phyloP scores from a whole-genome alignment of 345 rosid genomes.

The Kandelia obovata region DNA sequence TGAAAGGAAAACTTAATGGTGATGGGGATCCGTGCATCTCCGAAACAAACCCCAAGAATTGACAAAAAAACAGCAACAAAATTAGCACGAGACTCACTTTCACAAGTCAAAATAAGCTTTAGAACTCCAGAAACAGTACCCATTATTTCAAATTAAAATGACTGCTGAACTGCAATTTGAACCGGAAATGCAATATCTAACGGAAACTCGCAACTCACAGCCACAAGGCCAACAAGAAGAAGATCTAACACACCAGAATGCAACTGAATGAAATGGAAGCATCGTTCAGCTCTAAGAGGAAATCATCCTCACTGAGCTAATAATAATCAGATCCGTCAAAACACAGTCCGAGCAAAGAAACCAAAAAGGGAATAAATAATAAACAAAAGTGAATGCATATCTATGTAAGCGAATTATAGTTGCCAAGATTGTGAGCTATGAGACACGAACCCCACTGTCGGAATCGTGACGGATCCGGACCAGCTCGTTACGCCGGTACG shows the following conservation, averaged over 20 bases:
- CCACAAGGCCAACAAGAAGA: neutral
- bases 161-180: neutral
- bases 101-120: neutral
- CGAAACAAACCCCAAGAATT: neutral
- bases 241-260: conserved; percentile 16
- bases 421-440: conserved; percentile 1
- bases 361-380: neutral
- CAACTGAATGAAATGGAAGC: conserved; percentile 1
- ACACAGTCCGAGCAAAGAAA: neutral
- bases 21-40: neutral
- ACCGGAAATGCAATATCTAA: neutral
- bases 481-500: conserved; percentile 93
- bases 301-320: conserved; percentile 16
- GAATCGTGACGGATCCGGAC: conserved; percentile 98
- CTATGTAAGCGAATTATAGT: neutral
- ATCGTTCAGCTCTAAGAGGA: conserved; percentile 11
- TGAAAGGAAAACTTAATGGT: neutral
- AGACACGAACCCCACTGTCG: conserved; percentile 79
- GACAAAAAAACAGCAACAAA: neutral
- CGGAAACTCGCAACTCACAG: conserved; percentile 7
- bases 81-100: neutral
- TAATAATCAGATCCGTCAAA: conserved; percentile 3
- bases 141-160: neutral
- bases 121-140: neutral
- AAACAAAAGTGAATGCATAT: neutral